Percentiles rank a stretch among this genome's conserved stretches.
Evolutionary conservation across 1,139 yeast species (phyloP).

Genomic region (Candida frijolesensis): DNA sequence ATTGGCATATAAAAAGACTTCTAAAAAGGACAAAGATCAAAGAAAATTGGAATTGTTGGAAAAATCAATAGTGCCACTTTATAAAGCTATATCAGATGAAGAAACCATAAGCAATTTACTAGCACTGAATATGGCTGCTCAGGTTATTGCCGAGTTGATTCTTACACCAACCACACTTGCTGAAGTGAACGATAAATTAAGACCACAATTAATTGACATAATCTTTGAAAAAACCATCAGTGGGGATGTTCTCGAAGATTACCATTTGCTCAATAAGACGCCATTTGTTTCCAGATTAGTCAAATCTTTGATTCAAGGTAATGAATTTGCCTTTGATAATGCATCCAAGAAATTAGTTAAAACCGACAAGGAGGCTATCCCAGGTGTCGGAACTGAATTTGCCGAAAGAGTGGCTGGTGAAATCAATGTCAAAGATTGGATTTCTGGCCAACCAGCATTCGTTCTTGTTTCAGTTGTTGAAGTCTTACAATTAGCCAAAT

Average conservation of each 20-base stretch:
- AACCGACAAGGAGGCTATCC: conserved; percentile 46
- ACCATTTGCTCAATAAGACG: conserved; percentile 63
- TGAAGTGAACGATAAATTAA: conserved; percentile 44
- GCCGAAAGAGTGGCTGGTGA: conserved; percentile 58
- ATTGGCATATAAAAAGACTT: conserved; percentile 65
- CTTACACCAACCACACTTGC: conserved; percentile 53
- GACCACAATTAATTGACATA: conserved; percentile 55
- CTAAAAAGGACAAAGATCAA: conserved; percentile 81
- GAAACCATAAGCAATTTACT: conserved; percentile 44
- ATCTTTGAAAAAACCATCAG: conserved; percentile 57
- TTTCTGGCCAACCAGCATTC: conserved; percentile 76
- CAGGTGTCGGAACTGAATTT: conserved; percentile 64
- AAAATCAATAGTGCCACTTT: conserved; percentile 67
- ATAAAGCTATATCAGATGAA: conserved; percentile 48
- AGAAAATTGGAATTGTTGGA: conserved; percentile 72
- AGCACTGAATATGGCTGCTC: conserved; percentile 77
- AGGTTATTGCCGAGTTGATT: conserved; percentile 75
- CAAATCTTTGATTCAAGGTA: conserved; percentile 79
- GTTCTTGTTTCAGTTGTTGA: conserved; percentile 74
- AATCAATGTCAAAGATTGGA: conserved; percentile 64
- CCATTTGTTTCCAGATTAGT: conserved; percentile 79
- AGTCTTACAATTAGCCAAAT: conserved; percentile 39
- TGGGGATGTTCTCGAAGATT: conserved; percentile 72
- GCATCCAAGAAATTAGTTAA: conserved; percentile 60
- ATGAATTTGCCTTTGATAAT: conserved; percentile 56